A percentile compares a stretch with the other conserved stretches of the same genome.
Evolutionary conservation across 2,329 filamentous ascomycete species (phyloP).

Genomic region (Colletotrichum australisinense): DNA sequence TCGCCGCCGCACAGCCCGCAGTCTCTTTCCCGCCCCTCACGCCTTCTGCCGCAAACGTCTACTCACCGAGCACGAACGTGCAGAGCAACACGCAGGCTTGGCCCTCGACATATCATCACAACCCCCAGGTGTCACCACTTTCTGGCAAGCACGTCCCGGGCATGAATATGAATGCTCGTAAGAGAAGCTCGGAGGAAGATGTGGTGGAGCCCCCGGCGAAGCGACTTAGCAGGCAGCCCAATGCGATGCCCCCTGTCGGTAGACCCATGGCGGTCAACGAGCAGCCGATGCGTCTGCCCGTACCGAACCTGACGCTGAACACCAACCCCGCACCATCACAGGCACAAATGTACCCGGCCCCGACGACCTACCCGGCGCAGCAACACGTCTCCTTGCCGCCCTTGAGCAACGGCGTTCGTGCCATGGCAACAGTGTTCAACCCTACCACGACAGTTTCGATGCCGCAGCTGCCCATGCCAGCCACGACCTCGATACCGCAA

Average conservation of each 20-base stretch:
- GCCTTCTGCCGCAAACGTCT: conserved; percentile 46
- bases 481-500: conserved; percentile 26
- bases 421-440: conserved; percentile 83
- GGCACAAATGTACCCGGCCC: conserved; percentile 46
- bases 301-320: conserved; percentile 78
- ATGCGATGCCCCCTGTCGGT: conserved; percentile 25
- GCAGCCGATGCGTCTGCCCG: conserved; percentile 66
- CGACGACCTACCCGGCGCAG: conserved; percentile 55
- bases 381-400: conserved; percentile 70
- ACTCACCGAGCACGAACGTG: conserved; percentile 53
- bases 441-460: conserved; percentile 40
- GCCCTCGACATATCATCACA: conserved; percentile 51
- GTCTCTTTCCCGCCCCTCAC: conserved; percentile 48
- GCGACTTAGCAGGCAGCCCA: conserved; percentile 51
- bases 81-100: conserved; percentile 49
- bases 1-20: conserved; percentile 44
- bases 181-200: conserved; percentile 64
- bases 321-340: conserved; percentile 50
- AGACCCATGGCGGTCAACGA: conserved; percentile 37
- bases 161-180: conserved; percentile 56
- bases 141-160: conserved; percentile 54
- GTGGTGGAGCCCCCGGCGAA: conserved; percentile 66
- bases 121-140: conserved; percentile 59
- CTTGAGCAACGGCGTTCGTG: conserved; percentile 69
- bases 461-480: conserved; percentile 35